Base-by-base conservation (phyloP, 2,329 filamentous ascomycete species). In the Botryosphaeria agaves region DNA sequence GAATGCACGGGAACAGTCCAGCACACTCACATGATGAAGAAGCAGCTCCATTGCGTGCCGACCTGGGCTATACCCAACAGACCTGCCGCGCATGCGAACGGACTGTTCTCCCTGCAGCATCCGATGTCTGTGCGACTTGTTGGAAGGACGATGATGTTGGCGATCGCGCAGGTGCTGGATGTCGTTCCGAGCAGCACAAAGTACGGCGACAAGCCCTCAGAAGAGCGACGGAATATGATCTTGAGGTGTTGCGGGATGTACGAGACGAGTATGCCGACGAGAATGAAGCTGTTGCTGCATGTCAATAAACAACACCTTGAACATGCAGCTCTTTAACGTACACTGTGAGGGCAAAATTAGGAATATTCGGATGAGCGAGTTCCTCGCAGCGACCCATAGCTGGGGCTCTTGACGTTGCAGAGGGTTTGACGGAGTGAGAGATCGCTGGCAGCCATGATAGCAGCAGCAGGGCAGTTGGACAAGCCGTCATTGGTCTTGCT, bases 221-320 rank as follows among this genome's bases (percentile, higher is more conserved):
- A 91, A 9, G 82, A 89, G 36, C 76, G 72, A 32, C 84, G 72
- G 24, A 69, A 64, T 41, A 93, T 81, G 55, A 98, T 95, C 46
- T 89, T 83, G 52, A 78, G 70, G 56, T 95, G 87, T 51, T 98
- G 89, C 1, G 89, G 89, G 2, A 95, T 67, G 58, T 98, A 98
- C 19, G 87, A 95, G 34, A 92, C 59, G 37, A 94, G 64, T 44
- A 95, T 85, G 34, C 87, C 87, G 42, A 92, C 50, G 37, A 95
- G 64, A 42, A 95, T 82, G 44, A 92, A 55, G 37, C 67, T 71
- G 36, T 7, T 9, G 12, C 9, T 23, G 21, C 7, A 12, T 9
- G 9, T 12, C 9, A 12, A 23, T 23, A 23, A 7, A 9, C 9
- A 12, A 11, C 21, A 7, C 9, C 7, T 23, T 12, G 21, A 12